These are phyloP conservation scores for Aspergillus baeticus DNA, from an alignment of 495 filamentous ascomycete genomes.

Conservation along the genomic window DNA sequence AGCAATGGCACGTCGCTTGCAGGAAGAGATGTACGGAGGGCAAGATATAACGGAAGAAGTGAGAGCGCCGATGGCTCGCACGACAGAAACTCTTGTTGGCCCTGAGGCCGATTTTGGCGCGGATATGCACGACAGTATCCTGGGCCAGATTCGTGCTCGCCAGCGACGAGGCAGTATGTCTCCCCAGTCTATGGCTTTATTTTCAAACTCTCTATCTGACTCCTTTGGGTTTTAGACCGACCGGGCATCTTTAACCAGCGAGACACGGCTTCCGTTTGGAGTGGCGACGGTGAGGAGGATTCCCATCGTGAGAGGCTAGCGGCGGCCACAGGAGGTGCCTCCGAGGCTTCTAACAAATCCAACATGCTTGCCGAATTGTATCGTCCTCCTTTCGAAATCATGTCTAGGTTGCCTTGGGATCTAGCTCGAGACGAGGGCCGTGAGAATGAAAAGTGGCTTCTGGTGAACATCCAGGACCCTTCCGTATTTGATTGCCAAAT, in stretches of 20 bases:
- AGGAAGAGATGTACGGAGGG: constrained; percentile 82
- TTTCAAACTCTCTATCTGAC: constrained; percentile 8
- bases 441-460: constrained; percentile 84
- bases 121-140: constrained; percentile 60
- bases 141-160: constrained; percentile 63
- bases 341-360: constrained; percentile 66
- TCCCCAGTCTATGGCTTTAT: background rate
- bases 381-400: constrained; percentile 85
- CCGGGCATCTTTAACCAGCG: constrained; percentile 86
- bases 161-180: constrained; percentile 46
- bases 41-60: constrained; percentile 60
- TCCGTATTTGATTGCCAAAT: constrained; percentile 90
- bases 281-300: constrained; percentile 46
- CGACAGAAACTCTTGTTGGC: constrained; percentile 86
- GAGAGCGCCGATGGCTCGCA: constrained; percentile 86
- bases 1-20: constrained; percentile 84
- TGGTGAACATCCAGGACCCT: constrained; percentile 92
- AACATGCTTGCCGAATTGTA: constrained; percentile 84
- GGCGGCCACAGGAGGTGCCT: constrained; percentile 69
- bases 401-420: constrained; percentile 72
- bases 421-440: constrained; percentile 79
- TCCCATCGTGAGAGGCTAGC: constrained; percentile 53
- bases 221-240: constrained; percentile 37
- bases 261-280: constrained; percentile 71
- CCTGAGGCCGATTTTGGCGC: constrained; percentile 59